Percentiles rank a stretch among this genome's conserved stretches.
These are phyloP conservation scores for Casuarina cunninghamiana DNA, from an alignment of 306 rosid genomes.

Conservation along the genomic window DNA sequence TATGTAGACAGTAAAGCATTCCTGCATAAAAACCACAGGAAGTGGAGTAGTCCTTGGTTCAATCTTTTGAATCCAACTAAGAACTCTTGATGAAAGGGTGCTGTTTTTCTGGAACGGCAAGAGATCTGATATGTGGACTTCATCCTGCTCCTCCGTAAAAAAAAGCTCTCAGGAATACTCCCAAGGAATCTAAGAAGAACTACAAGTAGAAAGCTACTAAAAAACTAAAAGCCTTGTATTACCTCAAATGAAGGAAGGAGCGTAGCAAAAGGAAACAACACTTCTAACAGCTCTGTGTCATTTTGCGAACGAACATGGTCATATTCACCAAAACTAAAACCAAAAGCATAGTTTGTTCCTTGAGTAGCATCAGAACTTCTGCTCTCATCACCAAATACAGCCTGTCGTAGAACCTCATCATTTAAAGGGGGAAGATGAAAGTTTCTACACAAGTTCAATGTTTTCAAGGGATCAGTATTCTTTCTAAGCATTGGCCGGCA, in stretches of 20 bases:
- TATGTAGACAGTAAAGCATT: conserved; percentile 71
- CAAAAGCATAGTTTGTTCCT: conserved; percentile 81
- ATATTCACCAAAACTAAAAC: conserved; percentile 80
- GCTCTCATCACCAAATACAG: conserved; percentile 59
- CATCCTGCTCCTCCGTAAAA: conserved; percentile 63
- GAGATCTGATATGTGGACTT: conserved; percentile 71
- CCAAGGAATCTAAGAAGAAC: conserved; percentile 27
- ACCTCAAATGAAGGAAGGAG: conserved; percentile 87
- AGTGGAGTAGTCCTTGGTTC: conserved; percentile 73
- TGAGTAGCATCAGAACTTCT: conserved; percentile 38
- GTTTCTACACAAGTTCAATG: conserved; percentile 63
- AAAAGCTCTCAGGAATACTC: conserved; percentile 23
- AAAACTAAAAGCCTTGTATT: conserved; percentile 21
- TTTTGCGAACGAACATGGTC: conserved; percentile 59
- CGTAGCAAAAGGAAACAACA: conserved; percentile 86
- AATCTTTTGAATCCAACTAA: conserved; percentile 74
- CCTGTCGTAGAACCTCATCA: conserved; percentile 64
- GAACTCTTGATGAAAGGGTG: conserved; percentile 87
- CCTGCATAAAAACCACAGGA: conserved; percentile 80
- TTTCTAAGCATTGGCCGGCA: conserved; percentile 53
- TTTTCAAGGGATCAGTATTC: conserved; percentile 57
- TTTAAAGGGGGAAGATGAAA: conserved; percentile 78
- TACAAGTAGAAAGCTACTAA: conserved; percentile 21
- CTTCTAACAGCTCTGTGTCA: conserved; percentile 63
- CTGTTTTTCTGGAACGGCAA: conserved; percentile 94